Conservation (phyloP, 1,139 yeast species). For the Suhomyces chickasaworum region DNA sequence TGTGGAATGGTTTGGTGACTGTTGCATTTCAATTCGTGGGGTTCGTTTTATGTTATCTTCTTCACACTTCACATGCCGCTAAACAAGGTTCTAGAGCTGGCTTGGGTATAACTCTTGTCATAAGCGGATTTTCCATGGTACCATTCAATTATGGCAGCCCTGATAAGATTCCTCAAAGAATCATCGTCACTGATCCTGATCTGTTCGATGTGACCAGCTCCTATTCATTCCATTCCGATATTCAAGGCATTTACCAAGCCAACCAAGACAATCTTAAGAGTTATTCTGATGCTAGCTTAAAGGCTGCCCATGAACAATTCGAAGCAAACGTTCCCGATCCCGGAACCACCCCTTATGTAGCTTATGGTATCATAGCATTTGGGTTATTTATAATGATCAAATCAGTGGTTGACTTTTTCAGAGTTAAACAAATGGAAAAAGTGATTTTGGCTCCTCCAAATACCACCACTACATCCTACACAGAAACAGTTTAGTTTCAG, state of each 20-base stretch:
- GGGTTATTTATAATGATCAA: slow-evolving; percentile 70
- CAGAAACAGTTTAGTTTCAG: slow-evolving; percentile 1
- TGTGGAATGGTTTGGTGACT: slow-evolving; percentile 89
- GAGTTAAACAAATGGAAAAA: slow-evolving; percentile 77
- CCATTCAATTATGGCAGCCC: slow-evolving; percentile 58
- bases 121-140: slow-evolving; percentile 71
- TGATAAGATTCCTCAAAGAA: slow-evolving; percentile 38
- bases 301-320: slow-evolving; percentile 21
- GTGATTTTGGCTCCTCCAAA: slow-evolving; percentile 54
- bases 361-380: slow-evolving; percentile 62
- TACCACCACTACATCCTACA: slow-evolving; percentile 9
- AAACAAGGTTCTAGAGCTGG: slow-evolving; percentile 96
- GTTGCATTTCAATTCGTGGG: slow-evolving; percentile 93
- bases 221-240: slow-evolving; percentile 38
- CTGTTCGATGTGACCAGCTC: slow-evolving; percentile 49
- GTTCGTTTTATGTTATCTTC: slow-evolving; percentile 80
- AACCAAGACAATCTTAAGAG: background rate
- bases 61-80: slow-evolving; percentile 97
- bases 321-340: slow-evolving; percentile 14
- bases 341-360: slow-evolving; percentile 44
- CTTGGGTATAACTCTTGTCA: slow-evolving; percentile 79
- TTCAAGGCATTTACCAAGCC: slow-evolving; percentile 48
- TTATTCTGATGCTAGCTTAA: slow-evolving; percentile 27
- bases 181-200: slow-evolving; percentile 60
- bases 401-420: slow-evolving; percentile 68